Evolutionary conservation across 2,329 filamentous ascomycete species (phyloP), one percentile per base, ranked within the genome.

Genomic region (Alternaria dauci): DNA sequence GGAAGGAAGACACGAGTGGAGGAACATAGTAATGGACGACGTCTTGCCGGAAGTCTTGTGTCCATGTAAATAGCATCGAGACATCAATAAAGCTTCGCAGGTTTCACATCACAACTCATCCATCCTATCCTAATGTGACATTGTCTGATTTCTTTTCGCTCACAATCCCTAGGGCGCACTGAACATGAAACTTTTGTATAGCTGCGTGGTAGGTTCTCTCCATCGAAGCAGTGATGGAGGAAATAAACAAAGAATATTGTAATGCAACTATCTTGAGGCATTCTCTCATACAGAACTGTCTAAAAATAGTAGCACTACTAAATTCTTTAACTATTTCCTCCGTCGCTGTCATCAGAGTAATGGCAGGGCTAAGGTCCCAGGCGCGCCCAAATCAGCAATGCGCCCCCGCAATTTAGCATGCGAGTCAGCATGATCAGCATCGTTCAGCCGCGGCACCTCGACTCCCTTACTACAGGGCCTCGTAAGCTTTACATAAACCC

Each of bases 41-140:
- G 53, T n/a, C 28, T 60, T 43, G 58, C 60, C 58, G 58, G 66
- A 67, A 66, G 59, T 38, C 54, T 63, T 65, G 20, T 30, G 38
- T 52, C 34, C 34, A 25, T 60, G 55, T 71, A 59, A 44, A 36
- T 59, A 66, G 61, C 52, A 61, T 62, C 55, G 55, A 55, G 50
- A 67, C 41, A 62, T 68, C 51, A 71, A 66, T 59, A 57, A 66
- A 64, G 57, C 57, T 59, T 59, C 55, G 54, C 54, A 58, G 59
- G 55, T 50, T 56, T 12, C 34, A 58, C 26, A 48, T 41, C 52
- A 43, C 43, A 25, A 43, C 18, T 23, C 6, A n/a, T 28, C n/a
- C 46, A 25, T 26, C 20, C 28, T 16, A 36, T 38, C 30, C 5
- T 50, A 20, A 26, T 32, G 46, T 50, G 46, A 50, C 20, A 8